Percentiles rank a stretch among this genome's conserved stretches.
Evolutionary conservation across 2,329 filamentous ascomycete genomes (phyloP).

Genomic region (Aspergillus pseudoviridinutans): DNA sequence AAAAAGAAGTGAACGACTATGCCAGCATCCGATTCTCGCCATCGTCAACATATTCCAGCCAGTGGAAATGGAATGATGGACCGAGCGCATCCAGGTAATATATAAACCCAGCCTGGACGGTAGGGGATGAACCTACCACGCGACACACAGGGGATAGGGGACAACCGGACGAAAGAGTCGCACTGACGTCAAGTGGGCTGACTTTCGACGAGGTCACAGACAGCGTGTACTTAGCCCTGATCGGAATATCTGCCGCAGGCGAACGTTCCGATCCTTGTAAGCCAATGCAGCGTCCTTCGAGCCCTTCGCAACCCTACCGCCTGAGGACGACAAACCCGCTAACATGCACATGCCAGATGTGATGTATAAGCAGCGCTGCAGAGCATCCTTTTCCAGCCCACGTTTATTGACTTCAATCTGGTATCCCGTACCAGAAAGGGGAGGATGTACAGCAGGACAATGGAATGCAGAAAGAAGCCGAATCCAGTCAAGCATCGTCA

Average conservation of each 20-base stretch:
- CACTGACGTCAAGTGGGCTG: background rate
- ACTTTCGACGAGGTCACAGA: slow-evolving; percentile 31
- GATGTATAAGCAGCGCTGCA: slow-evolving; percentile 19
- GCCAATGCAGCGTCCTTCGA: slow-evolving; percentile 1
- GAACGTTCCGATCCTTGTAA: slow-evolving; percentile 7
- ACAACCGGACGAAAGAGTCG: background rate
- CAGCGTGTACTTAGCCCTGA: slow-evolving; percentile 24
- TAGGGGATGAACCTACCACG: slow-evolving; percentile 53
- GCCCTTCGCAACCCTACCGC: slow-evolving; percentile 4
- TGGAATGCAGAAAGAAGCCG: slow-evolving; percentile 15
- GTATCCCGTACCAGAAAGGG: slow-evolving; percentile 37
- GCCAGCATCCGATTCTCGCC: slow-evolving; percentile 51
- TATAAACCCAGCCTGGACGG: slow-evolving; percentile 45
- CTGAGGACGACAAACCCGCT: slow-evolving; percentile 15
- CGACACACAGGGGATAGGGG: slow-evolving; percentile 5
- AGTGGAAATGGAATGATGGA: slow-evolving; percentile 20
- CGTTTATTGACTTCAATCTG: slow-evolving; percentile 30
- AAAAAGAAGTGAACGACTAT: slow-evolving; percentile 15
- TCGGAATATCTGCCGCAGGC: slow-evolving; percentile 27
- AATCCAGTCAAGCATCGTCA: slow-evolving; percentile 15
- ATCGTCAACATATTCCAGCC: slow-evolving; percentile 22
- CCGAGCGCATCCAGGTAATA: slow-evolving; percentile 34
- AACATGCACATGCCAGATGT: slow-evolving; percentile 35
- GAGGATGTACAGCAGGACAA: slow-evolving; percentile 29
- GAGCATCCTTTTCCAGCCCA: slow-evolving; percentile 12